Conservation (phyloP, 2,329 filamentous ascomycete species). For the Fusarium pilosicola region DNA sequence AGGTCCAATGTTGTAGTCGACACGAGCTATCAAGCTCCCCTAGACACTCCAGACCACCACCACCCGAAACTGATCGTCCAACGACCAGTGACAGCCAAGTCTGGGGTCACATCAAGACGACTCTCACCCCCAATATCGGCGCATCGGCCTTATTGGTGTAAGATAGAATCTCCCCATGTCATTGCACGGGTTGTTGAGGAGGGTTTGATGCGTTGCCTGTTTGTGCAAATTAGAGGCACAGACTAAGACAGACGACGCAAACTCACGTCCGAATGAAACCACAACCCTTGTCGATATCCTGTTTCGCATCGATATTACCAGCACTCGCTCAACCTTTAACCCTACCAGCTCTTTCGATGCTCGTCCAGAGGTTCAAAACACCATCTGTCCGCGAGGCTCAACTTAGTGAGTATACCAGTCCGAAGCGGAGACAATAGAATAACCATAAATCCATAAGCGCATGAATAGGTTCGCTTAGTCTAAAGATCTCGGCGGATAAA, state of each 20-base stretch:
- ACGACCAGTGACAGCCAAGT: conserved; percentile 19
- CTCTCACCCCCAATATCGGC: conserved; percentile 31
- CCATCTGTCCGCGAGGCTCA: background rate
- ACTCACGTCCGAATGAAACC: conserved; percentile 21
- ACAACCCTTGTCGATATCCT: conserved; percentile 2
- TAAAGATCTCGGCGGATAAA: conserved; percentile 18
- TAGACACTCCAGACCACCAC: conserved; percentile 16
- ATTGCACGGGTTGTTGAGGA: conserved; percentile 10
- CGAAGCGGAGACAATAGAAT: background rate
- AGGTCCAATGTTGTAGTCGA: conserved; percentile 2
- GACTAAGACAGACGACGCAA: conserved; percentile 5
- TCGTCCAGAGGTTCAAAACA: background rate
- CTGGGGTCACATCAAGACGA: conserved; percentile 36
- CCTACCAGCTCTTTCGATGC: background rate
- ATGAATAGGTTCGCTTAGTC: conserved; percentile 3
- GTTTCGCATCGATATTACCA: background rate
- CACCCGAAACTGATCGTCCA: conserved; percentile 26
- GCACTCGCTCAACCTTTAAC: background rate
- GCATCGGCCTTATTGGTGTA: conserved; percentile 37
- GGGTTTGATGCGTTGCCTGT: background rate
- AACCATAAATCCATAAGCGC: conserved; percentile 1
- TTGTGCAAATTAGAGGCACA: conserved; percentile 21
- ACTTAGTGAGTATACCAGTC: background rate
- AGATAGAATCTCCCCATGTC: conserved; percentile 35
- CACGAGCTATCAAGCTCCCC: conserved; percentile 17